Evolutionary conservation across 208 protist genomes (phyloP).

Genomic region (Leishmania aethiopica): DNA sequence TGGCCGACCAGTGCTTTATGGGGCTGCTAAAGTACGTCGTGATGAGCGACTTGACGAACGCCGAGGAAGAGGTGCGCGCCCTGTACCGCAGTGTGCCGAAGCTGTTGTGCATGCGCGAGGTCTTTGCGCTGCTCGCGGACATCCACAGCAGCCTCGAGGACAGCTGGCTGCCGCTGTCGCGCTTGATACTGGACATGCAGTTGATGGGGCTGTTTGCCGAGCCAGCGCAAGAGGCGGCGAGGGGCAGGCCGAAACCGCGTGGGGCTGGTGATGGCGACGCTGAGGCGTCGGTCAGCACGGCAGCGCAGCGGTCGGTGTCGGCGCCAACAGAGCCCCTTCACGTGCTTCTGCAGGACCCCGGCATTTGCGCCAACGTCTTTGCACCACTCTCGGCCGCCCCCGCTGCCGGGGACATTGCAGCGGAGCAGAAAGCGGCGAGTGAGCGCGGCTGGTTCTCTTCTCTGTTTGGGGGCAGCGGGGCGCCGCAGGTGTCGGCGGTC

Average conservation of each 20-base stretch:
- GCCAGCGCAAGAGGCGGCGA: not conserved
- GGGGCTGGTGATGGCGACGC: not conserved
- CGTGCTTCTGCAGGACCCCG: conserved; percentile 39
- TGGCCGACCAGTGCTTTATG: conserved; percentile 46
- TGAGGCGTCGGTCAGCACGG: not conserved
- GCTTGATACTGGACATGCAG: conserved; percentile 43
- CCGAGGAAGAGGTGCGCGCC: conserved; percentile 36
- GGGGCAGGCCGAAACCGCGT: not conserved
- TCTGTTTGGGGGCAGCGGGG: conserved; percentile 35
- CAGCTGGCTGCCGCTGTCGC: conserved; percentile 40
- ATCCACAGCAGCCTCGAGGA: conserved; percentile 33
- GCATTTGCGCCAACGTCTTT: conserved; percentile 31
- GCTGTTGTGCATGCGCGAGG: conserved; percentile 44
- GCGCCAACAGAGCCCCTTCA: not conserved
- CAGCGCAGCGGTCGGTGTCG: not conserved
- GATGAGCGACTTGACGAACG: conserved; percentile 30
- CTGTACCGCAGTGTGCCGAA: conserved; percentile 41
- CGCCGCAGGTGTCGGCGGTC: conserved; percentile 28
- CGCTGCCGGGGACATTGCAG: not conserved
- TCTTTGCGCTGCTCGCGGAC: conserved; percentile 46
- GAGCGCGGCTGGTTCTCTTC: conserved; percentile 56
- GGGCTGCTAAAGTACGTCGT: conserved; percentile 33
- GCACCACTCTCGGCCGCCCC: conserved; percentile 10
- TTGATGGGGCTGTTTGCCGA: conserved; percentile 43
- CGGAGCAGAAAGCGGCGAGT: conserved; percentile 8